These are phyloP conservation scores for Mallotus repandus DNA, from an alignment of 441 rosid species.

Conservation along the genomic window DNA sequence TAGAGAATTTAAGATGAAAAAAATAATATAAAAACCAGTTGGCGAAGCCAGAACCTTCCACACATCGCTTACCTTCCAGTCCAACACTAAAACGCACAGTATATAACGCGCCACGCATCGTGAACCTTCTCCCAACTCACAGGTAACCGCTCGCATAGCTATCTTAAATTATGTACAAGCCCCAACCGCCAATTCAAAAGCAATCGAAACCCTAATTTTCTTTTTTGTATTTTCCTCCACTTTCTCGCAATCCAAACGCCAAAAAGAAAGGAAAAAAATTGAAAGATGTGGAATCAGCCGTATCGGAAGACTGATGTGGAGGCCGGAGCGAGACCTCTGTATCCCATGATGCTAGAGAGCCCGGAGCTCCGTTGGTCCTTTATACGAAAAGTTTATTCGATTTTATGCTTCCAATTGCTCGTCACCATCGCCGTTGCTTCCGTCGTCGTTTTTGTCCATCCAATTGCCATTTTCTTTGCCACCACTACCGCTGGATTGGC, in stretches of 20 bases:
- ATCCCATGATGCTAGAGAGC: conserved; percentile 81
- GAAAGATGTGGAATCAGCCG: conserved; percentile 55
- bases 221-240: not conserved
- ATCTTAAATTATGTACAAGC: not conserved
- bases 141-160: not conserved
- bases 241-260: not conserved
- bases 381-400: conserved; percentile 76
- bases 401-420: conserved; percentile 64
- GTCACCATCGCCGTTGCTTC: conserved; percentile 77
- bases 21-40: too few relatives aligned
- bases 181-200: not conserved
- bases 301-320: conserved; percentile 62
- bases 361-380: conserved; percentile 89
- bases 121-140: not conserved
- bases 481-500: conserved; percentile 63
- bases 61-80: not conserved
- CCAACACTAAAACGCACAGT: too few relatives aligned
- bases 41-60: too few relatives aligned
- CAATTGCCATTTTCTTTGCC: conserved; percentile 64
- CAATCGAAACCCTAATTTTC: not conserved
- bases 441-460: conserved; percentile 63
- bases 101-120: not conserved
- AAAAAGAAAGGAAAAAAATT: too few relatives aligned
- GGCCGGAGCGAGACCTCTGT: conserved; percentile 55
- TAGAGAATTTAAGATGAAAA: too few relatives aligned